Base-by-base conservation (phyloP, 805 yeast species). In the Phaffomyces antillensis region DNA sequence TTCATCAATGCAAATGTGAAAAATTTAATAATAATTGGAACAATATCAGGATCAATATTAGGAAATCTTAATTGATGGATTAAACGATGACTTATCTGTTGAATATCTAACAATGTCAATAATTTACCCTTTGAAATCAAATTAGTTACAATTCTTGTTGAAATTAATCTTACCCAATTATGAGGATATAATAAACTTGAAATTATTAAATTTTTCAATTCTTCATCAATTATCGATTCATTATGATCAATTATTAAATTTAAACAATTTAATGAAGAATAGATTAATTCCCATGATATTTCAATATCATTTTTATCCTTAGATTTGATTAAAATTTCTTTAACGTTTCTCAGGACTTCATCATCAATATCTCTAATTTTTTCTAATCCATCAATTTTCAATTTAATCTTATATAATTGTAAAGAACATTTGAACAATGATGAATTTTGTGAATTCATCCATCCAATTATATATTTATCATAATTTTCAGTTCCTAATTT, bases 11-110 rank as follows among this genome's bases (percentile, higher is more conserved):
- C 70, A 33, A 69, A 60, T 2, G 83, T 80, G 49, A 90, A 62
- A 48, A 83, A 82, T 60, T 83, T 86, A 20, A 84, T 79, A 26
- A 77, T 71, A 58, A 81, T 84, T 16, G 71, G 60, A 0, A 86
- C 84, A 45, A 88, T 67, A 0, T 72, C 76, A 42, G 79, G 81
- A 5, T 84, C 65, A 25, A 89, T 70, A 7, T 74, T 63, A 3
- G 96, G 93, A 2, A 96, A 96, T 24, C 84, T 79, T 40, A 91
- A 65, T 67, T 87, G 96, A 55, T 90, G 84, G 47, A 88, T 70
- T 33, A 77, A 65, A 54, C 88, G 75, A 52, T 76, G 75, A 0
- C 83, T 85, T 42, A 85, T 76, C 0, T 77, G 76, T 58, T 86
- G 91, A n/a, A 84, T 56, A 39, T 80, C 78, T 26, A 67, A 64